Conservation (phyloP, 2,329 filamentous ascomycete genomes). For the Chalara sp. region DNA sequence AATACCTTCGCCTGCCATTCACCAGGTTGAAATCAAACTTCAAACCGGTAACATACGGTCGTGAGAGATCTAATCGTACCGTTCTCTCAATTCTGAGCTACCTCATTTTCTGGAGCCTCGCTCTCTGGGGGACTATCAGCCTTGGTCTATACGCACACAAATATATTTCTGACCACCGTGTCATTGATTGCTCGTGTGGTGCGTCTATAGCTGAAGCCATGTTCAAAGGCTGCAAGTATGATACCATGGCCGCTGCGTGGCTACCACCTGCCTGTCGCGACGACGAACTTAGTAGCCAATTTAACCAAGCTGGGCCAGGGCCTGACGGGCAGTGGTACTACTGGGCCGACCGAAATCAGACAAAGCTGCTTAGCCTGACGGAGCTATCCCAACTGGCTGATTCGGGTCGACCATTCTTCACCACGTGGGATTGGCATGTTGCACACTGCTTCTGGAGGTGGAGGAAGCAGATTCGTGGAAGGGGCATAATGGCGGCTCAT, state of each 20-base stretch:
- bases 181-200: not conserved
- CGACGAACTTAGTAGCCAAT: not conserved
- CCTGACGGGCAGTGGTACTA: not conserved
- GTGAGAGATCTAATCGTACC: not conserved
- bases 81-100: not conserved
- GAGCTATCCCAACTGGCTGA: not conserved
- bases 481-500: not conserved
- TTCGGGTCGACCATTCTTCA: not conserved
- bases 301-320: not conserved
- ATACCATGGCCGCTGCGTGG: not conserved
- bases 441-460: not conserved
- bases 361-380: not conserved
- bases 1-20: not conserved
- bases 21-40: not conserved
- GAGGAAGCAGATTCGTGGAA: not conserved
- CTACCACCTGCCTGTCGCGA: not conserved
- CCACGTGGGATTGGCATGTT: not conserved
- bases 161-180: not conserved
- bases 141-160: not conserved
- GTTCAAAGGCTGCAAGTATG: not conserved
- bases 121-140: not conserved
- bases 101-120: not conserved
- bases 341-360: not conserved
- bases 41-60: not conserved
- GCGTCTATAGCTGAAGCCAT: not conserved